Percentiles rank a stretch among this genome's conserved stretches.
Evolutionary conservation across 1,284 basidiomycete species (phyloP).

Genomic region (Acaromyces ingoldii): DNA sequence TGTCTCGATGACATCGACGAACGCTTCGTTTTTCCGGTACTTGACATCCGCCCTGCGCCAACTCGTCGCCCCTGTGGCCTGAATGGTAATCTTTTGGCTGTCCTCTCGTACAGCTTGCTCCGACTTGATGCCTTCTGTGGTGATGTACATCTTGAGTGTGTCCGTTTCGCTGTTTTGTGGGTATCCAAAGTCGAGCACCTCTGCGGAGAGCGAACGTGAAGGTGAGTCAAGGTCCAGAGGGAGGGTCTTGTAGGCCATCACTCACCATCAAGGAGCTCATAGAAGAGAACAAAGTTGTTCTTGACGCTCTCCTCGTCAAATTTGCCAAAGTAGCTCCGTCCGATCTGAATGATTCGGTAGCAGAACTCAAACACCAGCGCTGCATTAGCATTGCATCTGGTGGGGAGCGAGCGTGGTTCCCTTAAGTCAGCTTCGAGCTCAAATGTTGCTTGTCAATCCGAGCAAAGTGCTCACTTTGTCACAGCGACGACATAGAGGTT

Average conservation of each 20-base stretch:
- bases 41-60: constrained; percentile 92
- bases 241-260: background rate
- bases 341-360: constrained; percentile 90
- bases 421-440: background rate
- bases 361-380: constrained; percentile 96
- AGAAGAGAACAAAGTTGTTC: constrained; percentile 73
- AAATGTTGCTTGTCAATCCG: background rate
- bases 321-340: constrained; percentile 92
- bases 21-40: constrained; percentile 97
- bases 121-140: constrained; percentile 90
- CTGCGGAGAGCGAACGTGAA: constrained; percentile 54
- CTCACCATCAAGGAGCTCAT: constrained; percentile 43
- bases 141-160: constrained; percentile 95
- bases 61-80: constrained; percentile 88
- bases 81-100: constrained; percentile 89
- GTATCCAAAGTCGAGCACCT: constrained; percentile 97
- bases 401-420: background rate
- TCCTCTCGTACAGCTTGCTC: constrained; percentile 73
- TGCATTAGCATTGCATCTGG: constrained; percentile 88
- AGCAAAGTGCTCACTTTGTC: constrained; percentile 67
- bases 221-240: background rate
- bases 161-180: constrained; percentile 99
- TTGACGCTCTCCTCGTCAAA: constrained; percentile 92
- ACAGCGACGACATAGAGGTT: constrained; percentile 92
- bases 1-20: constrained; percentile 94